A percentile compares a stretch with the other conserved stretches of the same genome.
These are phyloP conservation scores for Limonium bicolor DNA, from an alignment of 148 eudicot genomes.

Conservation along the genomic window DNA sequence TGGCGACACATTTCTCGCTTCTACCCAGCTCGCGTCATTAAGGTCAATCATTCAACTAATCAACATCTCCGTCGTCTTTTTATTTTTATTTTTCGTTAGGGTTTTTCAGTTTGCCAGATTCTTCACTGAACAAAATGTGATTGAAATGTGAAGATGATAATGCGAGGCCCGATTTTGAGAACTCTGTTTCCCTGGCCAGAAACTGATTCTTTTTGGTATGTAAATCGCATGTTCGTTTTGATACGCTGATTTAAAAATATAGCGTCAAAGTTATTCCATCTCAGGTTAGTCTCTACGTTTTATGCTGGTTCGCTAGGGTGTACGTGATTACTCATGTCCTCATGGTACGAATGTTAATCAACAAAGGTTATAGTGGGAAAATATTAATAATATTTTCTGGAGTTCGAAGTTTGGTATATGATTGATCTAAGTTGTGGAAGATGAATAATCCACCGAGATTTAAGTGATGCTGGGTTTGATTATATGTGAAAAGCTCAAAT, in stretches of 20 bases:
- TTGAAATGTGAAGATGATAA: neutral
- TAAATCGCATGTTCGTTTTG: neutral
- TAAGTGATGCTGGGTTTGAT: too few relatives aligned
- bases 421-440: too few relatives aligned
- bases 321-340: too few relatives aligned
- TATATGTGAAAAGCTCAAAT: too few relatives aligned
- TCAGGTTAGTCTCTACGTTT: neutral
- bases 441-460: too few relatives aligned
- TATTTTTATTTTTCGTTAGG: neutral
- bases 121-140: neutral
- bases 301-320: neutral
- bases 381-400: too few relatives aligned
- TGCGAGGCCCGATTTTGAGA: neutral
- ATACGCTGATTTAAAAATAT: neutral
- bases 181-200: neutral
- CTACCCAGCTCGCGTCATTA: slow-evolving; percentile 24
- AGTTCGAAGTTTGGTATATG: too few relatives aligned
- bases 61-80: neutral
- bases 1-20: slow-evolving; percentile 48
- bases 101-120: neutral
- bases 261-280: neutral
- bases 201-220: neutral
- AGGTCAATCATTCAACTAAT: slow-evolving; percentile 18
- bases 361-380: too few relatives aligned
- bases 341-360: too few relatives aligned